These are phyloP conservation scores for Gleditsia sinensis DNA, from an alignment of 306 rosid genomes.

Conservation along the genomic window DNA sequence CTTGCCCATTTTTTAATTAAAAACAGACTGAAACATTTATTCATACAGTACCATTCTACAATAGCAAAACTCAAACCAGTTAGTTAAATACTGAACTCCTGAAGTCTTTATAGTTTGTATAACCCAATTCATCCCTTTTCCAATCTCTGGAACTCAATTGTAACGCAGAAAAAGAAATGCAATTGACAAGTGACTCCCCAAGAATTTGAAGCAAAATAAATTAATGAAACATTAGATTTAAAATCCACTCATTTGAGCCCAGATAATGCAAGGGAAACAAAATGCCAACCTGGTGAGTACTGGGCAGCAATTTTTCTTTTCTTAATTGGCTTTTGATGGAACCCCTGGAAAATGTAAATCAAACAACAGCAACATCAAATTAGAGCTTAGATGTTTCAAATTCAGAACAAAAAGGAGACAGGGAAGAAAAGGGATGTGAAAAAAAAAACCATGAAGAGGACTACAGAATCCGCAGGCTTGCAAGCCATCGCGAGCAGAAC, in stretches of 20 bases:
- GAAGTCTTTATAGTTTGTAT: neutral
- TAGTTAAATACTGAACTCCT: neutral
- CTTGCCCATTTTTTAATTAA: neutral
- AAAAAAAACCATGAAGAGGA: conserved; percentile 63
- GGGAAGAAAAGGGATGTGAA: neutral
- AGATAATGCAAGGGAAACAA: neutral
- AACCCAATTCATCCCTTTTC: neutral
- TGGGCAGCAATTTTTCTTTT: conserved; percentile 44
- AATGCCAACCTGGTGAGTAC: conserved; percentile 53
- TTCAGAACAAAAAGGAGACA: neutral
- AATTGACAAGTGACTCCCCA: neutral
- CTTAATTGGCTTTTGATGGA: conserved; percentile 52
- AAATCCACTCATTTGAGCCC: neutral
- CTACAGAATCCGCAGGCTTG: conserved; percentile 62
- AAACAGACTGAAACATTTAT: neutral
- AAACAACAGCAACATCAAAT: conserved; percentile 11
- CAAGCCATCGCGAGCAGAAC: conserved; percentile 63
- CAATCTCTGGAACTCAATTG: conserved; percentile 10
- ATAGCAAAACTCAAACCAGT: neutral
- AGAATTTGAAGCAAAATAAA: neutral
- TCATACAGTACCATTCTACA: neutral
- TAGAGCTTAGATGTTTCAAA: neutral
- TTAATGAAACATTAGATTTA: neutral
- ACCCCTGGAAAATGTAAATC: conserved; percentile 48
- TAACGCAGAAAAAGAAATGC: neutral